Evolutionary conservation across 2,329 filamentous ascomycete genomes (phyloP), one percentile per base, ranked within the genome.

Genomic region (Penicillium sp.): DNA sequence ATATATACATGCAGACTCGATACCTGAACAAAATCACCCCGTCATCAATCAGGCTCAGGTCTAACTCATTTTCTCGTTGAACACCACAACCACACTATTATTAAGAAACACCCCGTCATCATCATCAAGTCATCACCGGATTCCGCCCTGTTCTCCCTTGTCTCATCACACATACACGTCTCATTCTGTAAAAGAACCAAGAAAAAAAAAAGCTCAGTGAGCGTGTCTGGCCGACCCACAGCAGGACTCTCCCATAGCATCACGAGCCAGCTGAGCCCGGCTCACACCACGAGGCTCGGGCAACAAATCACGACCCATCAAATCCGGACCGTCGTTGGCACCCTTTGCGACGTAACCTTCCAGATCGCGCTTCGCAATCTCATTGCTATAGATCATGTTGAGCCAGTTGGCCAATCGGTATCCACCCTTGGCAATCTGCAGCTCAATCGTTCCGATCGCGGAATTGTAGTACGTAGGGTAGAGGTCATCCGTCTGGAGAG

Each of bases 401-500:
- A 59, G 32, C 57, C 57, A 87, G 18, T 76, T 77, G 2, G 80
- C 85, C 63, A 88, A 74, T 42, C 85, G 76, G 64, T 81, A 85
- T 9, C 85, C 85, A 4, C 82, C 85, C 54, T 79, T 80, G 6
- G 84, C 85, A 51, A 89, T 74, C 62, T 85, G 80, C 50, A 79
- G 62, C 66, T 88, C 81, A 39, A 88, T 55, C 5, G 57, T 59
- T 9, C 73, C 48, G 83, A 78, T 18, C 77, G 80, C n/a, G 8
- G 55, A 55, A 26, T 59, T 50, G 39, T 78, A 78, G 2, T 82
- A 83, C 29, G 73, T 75, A 29, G 81, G 73, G 59, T 81, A 86
- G 66, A 88, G 88, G 32, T 76, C 74, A 0, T 78, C 79, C 27
- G 76, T 76, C 25, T 87, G 71, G 76, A 81, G 18, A 70, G 67